Percentiles rank a stretch among this genome's conserved stretches.
Conservation (phyloP, 2,329 filamentous ascomycete genomes). For the Erysiphe neolycopersici region DNA sequence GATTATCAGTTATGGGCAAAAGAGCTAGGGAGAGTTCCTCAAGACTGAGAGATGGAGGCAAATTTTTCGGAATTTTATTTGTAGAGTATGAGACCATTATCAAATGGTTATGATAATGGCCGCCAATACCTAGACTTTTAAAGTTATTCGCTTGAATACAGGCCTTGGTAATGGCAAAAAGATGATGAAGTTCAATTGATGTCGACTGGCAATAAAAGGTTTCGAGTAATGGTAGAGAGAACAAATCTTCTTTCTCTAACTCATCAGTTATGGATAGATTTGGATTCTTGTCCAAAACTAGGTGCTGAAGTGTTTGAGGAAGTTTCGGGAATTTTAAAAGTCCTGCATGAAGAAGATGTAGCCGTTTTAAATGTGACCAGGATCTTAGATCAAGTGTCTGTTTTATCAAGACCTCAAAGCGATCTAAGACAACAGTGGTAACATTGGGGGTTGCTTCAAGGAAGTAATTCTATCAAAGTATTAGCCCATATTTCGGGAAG, state of each 20-base stretch:
- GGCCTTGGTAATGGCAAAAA: slow-evolving; percentile 4
- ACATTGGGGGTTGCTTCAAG: slow-evolving; percentile 6
- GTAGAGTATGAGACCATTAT: neutral
- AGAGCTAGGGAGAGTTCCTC: slow-evolving; percentile 6
- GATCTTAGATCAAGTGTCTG: slow-evolving; percentile 1
- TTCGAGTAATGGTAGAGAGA: slow-evolving; percentile 8
- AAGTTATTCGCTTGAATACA: slow-evolving; percentile 7
- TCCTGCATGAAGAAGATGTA: slow-evolving; percentile 6
- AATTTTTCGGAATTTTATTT: slow-evolving; percentile 1
- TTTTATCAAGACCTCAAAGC: slow-evolving; percentile 2
- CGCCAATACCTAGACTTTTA: slow-evolving; percentile 7
- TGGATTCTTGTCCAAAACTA: slow-evolving; percentile 6
- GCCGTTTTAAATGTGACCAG: slow-evolving; percentile 6
- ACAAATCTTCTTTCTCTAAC: slow-evolving; percentile 1
- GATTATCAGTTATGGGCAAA: slow-evolving; percentile 4
- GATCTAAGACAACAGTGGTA: slow-evolving; percentile 3
- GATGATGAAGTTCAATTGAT: slow-evolving; percentile 1
- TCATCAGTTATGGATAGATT: neutral
- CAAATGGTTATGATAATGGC: neutral
- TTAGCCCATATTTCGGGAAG: too few species aligned
- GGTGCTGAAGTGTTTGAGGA: slow-evolving; percentile 8
- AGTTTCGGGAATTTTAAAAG: slow-evolving; percentile 6
- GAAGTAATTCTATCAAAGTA: slow-evolving; percentile 3
- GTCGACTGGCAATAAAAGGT: slow-evolving; percentile 8
- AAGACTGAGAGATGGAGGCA: slow-evolving; percentile 7